phyloP scores from a whole-genome alignment of 2,329 filamentous ascomycete genomes.

The Raffaelea albimanens region DNA sequence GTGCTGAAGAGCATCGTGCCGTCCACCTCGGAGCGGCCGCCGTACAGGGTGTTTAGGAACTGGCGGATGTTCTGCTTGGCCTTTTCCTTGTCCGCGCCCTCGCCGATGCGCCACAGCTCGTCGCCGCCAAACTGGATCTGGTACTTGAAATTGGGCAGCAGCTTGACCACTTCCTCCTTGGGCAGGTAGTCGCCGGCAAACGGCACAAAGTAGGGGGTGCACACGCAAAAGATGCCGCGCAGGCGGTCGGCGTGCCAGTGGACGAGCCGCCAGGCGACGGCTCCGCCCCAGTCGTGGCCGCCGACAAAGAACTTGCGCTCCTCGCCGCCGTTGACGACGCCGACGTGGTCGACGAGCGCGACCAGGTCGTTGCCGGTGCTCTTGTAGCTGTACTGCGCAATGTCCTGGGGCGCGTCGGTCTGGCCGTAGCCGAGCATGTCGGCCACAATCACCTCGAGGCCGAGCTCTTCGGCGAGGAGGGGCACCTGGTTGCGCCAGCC shows the following conservation, averaged over 20 bases:
- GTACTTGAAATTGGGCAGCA: slow-evolving; percentile 66
- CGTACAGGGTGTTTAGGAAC: slow-evolving; percentile 65
- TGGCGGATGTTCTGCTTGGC: slow-evolving; percentile 43
- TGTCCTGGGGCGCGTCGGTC: slow-evolving; percentile 57
- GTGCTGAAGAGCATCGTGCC: slow-evolving; percentile 38
- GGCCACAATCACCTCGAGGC: slow-evolving; percentile 70
- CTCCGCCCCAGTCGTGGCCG: slow-evolving; percentile 89
- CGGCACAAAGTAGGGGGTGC: slow-evolving; percentile 63
- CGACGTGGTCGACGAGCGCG: slow-evolving; percentile 53
- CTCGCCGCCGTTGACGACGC: slow-evolving; percentile 25
- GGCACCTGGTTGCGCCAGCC: slow-evolving; percentile 91
- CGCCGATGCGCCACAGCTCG: slow-evolving; percentile 48
- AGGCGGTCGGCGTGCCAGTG: slow-evolving; percentile 66
- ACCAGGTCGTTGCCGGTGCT: slow-evolving; percentile 66
- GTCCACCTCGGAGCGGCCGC: slow-evolving; percentile 48
- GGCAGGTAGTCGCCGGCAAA: slow-evolving; percentile 35
- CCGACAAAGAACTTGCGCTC: slow-evolving; percentile 57
- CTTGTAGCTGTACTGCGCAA: slow-evolving; percentile 61
- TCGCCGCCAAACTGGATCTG: slow-evolving; percentile 70
- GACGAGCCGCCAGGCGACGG: slow-evolving; percentile 61
- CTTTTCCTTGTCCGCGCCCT: slow-evolving; percentile 25
- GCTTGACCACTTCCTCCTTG: slow-evolving; percentile 43
- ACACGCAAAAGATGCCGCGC: slow-evolving; percentile 67
- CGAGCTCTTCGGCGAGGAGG: slow-evolving; percentile 56
- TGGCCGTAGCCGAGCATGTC: slow-evolving; percentile 82